Percentiles rank a stretch among this genome's conserved stretches.
These are phyloP conservation scores for Glomus cerebriforme DNA, from an alignment of 192 early-diverging fungal genomes.

Conservation along the genomic window DNA sequence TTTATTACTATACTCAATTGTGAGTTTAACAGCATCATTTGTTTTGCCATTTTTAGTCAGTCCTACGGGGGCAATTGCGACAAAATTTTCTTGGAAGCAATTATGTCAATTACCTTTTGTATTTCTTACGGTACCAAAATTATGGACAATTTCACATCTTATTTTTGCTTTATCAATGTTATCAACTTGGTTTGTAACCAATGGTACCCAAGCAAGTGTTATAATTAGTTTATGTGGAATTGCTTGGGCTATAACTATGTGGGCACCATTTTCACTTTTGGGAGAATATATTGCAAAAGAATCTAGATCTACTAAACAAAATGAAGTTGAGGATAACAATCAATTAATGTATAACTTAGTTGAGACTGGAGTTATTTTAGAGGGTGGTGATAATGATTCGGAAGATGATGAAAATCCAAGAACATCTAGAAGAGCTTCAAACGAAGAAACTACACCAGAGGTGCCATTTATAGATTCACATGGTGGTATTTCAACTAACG, in stretches of 20 bases:
- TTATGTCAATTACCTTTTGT: conserved; percentile 35
- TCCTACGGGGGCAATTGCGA: conserved; percentile 27
- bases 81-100: conserved; percentile 6
- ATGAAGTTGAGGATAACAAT: not conserved
- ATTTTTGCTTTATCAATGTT: conserved; percentile 75
- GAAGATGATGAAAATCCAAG: conserved; percentile 26
- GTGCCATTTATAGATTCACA: not conserved
- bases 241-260: conserved; percentile 85
- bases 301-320: conserved; percentile 39
- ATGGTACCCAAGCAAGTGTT: conserved; percentile 58
- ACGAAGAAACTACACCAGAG: conserved; percentile 25
- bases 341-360: not conserved
- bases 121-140: conserved; percentile 43
- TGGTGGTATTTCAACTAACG: not conserved
- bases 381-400: conserved; percentile 9
- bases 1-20: conserved; percentile 79
- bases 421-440: conserved; percentile 32
- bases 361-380: not conserved
- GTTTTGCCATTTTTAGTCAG: conserved; percentile 47
- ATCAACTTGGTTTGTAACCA: conserved; percentile 58
- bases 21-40: conserved; percentile 64
- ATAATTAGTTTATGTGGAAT: conserved; percentile 77
- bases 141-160: conserved; percentile 75
- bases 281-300: conserved; percentile 68
- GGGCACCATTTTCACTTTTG: conserved; percentile 92